Conservation (phyloP, 2,329 filamentous ascomycete species). For the Phyllachora maydis region DNA sequence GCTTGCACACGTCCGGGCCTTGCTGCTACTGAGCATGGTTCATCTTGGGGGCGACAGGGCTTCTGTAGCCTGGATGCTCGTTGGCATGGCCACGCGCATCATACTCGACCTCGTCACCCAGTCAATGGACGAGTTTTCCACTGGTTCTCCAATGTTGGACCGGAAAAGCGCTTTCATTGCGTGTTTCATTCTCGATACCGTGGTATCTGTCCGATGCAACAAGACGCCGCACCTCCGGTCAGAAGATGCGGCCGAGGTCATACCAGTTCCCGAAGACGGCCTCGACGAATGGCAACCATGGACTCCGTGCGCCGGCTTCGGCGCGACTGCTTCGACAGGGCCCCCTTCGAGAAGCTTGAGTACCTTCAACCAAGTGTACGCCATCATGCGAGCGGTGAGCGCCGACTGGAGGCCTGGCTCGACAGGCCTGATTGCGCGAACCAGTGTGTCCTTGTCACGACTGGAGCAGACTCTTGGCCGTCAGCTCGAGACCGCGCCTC, state of each 20-base stretch:
- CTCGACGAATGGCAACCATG: constrained; percentile 59
- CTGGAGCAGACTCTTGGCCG: too few species aligned
- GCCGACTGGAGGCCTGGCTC: constrained; percentile 3
- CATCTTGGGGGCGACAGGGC: constrained; percentile 38
- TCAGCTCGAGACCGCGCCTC: too few species aligned
- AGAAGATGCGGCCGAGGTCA: constrained; percentile 20
- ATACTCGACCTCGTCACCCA: constrained; percentile 11
- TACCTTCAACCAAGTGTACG: constrained; percentile 19
- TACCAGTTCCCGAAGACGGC: constrained; percentile 38
- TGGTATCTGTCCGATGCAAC: constrained; percentile 29
- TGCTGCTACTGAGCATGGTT: constrained; percentile 38
- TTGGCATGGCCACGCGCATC: constrained; percentile 41
- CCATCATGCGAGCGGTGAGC: constrained; percentile 15
- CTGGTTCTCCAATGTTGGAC: too few species aligned
- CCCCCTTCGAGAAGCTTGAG: constrained; percentile 11
- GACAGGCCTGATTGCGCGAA: too few species aligned
- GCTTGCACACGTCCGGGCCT: constrained; percentile 29
- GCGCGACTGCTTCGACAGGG: constrained; percentile 6
- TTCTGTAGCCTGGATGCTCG: constrained; percentile 38
- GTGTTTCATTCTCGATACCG: constrained; percentile 40
- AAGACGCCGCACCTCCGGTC: constrained; percentile 25
- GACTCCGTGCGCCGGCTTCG: constrained; percentile 26
- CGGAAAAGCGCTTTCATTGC: constrained; percentile 17
- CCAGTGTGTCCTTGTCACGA: too few species aligned
- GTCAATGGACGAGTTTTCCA: too few species aligned